Base-by-base conservation (phyloP, 208 protist genomes). In the Leishmania guyanensis region DNA sequence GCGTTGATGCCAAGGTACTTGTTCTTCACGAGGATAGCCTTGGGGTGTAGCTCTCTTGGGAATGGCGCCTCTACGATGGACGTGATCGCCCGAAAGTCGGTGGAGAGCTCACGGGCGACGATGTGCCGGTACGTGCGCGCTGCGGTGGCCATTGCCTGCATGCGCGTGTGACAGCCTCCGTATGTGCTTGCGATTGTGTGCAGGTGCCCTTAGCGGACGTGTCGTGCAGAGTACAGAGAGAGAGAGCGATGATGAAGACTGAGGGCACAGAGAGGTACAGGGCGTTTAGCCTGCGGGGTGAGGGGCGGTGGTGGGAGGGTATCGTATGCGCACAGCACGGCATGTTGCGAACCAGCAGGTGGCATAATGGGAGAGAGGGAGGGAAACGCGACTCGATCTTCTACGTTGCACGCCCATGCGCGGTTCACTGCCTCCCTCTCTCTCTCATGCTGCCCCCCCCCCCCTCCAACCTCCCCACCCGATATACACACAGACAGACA, bases 1-100 rank as follows among this genome's bases (percentile, higher is more conserved):
- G 94, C 94, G 77, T 98, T 98, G 80, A 98, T 95, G 73, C 94
- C 94, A 20, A 95, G 85, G 82, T 88, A 98, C 8, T 70, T 77
- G 82, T 96, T 96, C 43, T 87, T 89, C 36, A 98, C 91, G 43
- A 98, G 80, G 46, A 98, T 53, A 56, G 94, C 89, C 14, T 90
- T 95, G 2, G 90, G 86, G 76, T 88, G 85, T 5, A 98, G 56
- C 29, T 68, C 50, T n/a, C 56, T 20, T 3, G 93, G 88, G 22
- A 94, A 79, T 2, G 86, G 39, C 26, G 72, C 74, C 20, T 64
- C 43, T 3, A 88, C 82, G 72, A 96, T 93, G 26, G 84, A 77
- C 5, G 89, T 93, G 39, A 85, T 88, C 9, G 89, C 80, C 46
- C 91, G 86, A 75, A 98, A 96, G 76, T 94, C 81, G 29, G 90